These are phyloP conservation scores for Colletotrichum lini DNA, from an alignment of 2,329 filamentous ascomycete genomes.

Conservation along the genomic window DNA sequence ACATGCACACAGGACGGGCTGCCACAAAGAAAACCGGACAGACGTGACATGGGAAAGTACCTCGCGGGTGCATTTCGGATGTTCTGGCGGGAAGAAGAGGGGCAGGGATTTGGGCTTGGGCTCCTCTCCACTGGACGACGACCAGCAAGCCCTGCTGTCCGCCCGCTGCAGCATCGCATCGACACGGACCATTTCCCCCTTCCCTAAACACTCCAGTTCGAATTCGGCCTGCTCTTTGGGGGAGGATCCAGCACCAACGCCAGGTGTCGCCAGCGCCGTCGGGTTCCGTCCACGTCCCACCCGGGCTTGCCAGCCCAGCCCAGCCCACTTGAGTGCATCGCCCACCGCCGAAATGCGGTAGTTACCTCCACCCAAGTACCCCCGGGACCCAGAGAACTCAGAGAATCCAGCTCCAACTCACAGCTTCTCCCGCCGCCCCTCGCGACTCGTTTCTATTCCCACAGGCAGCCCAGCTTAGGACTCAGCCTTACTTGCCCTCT, in stretches of 20 bases:
- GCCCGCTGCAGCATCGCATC: constrained; percentile 13
- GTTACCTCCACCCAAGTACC: too few species aligned
- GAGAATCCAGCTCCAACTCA: constrained; percentile 4
- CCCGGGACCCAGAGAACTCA: background rate
- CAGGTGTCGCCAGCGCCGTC: constrained; percentile 3
- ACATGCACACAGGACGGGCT: too few species aligned
- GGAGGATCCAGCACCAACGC: constrained; percentile 6
- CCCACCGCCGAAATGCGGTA: constrained; percentile 34
- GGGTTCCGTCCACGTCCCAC: constrained; percentile 15
- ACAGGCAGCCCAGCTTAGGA: background rate
- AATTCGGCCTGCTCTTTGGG: background rate
- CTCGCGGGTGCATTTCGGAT: background rate
- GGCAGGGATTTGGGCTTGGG: constrained; percentile 5
- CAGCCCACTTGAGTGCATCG: constrained; percentile 39
- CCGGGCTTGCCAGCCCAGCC: constrained; percentile 10
- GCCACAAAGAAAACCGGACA: background rate
- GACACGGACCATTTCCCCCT: constrained; percentile 32
- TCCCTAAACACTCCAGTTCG: constrained; percentile 11
- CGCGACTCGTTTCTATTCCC: constrained; percentile 17
- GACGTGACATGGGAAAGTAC: background rate
- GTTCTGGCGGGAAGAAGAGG: background rate
- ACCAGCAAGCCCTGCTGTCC: background rate
- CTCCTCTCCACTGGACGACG: background rate
- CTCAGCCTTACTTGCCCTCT: constrained; percentile 41
- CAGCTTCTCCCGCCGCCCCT: constrained; percentile 30